A percentile compares a stretch with the other conserved stretches of the same genome.
These are phyloP conservation scores for Penicillium sp. DNA, from an alignment of 2,329 filamentous ascomycete genomes.

Conservation along the genomic window DNA sequence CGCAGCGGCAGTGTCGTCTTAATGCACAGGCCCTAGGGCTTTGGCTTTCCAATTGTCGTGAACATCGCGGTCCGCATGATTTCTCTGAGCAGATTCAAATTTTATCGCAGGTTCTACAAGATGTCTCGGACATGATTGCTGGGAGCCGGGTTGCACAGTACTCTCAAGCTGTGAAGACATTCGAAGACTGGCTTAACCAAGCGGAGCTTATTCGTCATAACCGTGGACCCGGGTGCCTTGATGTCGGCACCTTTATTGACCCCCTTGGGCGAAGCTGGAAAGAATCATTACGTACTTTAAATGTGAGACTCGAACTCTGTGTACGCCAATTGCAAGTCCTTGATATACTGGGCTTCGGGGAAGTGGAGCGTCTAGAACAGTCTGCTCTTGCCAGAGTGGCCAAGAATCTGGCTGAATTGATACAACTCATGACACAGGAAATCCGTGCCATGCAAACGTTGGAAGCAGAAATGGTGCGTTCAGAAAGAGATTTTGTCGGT, in stretches of 20 bases:
- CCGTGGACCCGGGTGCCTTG: constrained; percentile 6
- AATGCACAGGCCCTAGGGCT: constrained; percentile 37
- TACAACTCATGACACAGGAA: constrained; percentile 39
- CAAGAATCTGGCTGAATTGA: constrained; percentile 29
- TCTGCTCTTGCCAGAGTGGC: constrained; percentile 36
- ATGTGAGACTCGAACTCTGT: constrained; percentile 35
- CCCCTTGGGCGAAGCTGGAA: constrained; percentile 37
- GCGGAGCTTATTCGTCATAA: constrained; percentile 28
- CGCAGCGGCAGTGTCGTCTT: constrained; percentile 30
- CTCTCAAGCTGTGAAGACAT: constrained; percentile 27
- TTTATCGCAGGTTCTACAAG: constrained; percentile 41
- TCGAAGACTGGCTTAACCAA: constrained; percentile 39
- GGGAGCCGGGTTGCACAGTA: constrained; percentile 30
- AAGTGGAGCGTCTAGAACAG: constrained; percentile 22
- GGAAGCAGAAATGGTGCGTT: constrained; percentile 34
- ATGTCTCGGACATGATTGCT: constrained; percentile 33
- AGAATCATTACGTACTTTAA: constrained; percentile 31
- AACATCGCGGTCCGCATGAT: constrained; percentile 26
- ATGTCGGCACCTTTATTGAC: constrained; percentile 33
- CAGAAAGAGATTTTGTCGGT: constrained; percentile 36
- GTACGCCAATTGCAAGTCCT: constrained; percentile 37
- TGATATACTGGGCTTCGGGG: constrained; percentile 33
- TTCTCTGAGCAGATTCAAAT: constrained; percentile 40
- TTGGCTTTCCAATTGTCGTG: constrained; percentile 35
- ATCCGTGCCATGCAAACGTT: constrained; percentile 35